Percentiles rank a stretch among this genome's conserved stretches.
phyloP scores from a whole-genome alignment of 2,329 filamentous ascomycete genomes.

The Penicillium sp. region DNA sequence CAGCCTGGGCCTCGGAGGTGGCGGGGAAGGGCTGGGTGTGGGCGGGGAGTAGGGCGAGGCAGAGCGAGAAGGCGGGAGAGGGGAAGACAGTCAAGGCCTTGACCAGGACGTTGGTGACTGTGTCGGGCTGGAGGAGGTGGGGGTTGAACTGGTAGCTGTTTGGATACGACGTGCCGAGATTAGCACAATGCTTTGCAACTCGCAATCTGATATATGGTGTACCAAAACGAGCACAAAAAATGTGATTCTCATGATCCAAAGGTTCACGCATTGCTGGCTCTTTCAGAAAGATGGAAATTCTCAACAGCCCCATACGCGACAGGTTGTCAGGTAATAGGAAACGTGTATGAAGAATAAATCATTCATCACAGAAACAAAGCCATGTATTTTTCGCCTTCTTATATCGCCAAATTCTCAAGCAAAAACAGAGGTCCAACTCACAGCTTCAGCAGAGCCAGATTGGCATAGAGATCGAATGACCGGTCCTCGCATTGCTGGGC shows the following conservation, averaged over 20 bases:
- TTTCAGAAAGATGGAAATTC: slow-evolving; percentile 77
- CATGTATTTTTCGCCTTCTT: neutral
- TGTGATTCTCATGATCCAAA: slow-evolving; percentile 11
- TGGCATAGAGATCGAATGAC: slow-evolving; percentile 94
- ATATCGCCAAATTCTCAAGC: neutral
- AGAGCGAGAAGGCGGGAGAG: slow-evolving; percentile 89
- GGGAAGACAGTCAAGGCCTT: slow-evolving; percentile 98
- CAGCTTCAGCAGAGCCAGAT: slow-evolving; percentile 94
- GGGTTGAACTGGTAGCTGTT: slow-evolving; percentile 98
- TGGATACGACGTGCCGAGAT: slow-evolving; percentile 5
- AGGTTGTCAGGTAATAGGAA: slow-evolving; percentile 94
- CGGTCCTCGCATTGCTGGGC: slow-evolving; percentile 91
- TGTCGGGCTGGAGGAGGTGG: slow-evolving; percentile 93
- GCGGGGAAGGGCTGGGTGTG: slow-evolving; percentile 68
- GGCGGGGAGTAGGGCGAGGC: slow-evolving; percentile 88
- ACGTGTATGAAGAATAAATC: slow-evolving; percentile 66
- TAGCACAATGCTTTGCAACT: slow-evolving; percentile 8
- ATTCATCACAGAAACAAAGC: slow-evolving; percentile 66
- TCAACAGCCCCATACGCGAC: slow-evolving; percentile 62
- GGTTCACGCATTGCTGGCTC: slow-evolving; percentile 23
- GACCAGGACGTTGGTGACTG: slow-evolving; percentile 98
- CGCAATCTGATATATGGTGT: neutral
- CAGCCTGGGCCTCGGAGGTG: slow-evolving; percentile 47
- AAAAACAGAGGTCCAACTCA: slow-evolving; percentile 52
- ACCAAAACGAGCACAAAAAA: neutral